These are phyloP conservation scores for Cryptosporidium ubiquitum DNA, from an alignment of 169 alveolate species.

Conservation along the genomic window DNA sequence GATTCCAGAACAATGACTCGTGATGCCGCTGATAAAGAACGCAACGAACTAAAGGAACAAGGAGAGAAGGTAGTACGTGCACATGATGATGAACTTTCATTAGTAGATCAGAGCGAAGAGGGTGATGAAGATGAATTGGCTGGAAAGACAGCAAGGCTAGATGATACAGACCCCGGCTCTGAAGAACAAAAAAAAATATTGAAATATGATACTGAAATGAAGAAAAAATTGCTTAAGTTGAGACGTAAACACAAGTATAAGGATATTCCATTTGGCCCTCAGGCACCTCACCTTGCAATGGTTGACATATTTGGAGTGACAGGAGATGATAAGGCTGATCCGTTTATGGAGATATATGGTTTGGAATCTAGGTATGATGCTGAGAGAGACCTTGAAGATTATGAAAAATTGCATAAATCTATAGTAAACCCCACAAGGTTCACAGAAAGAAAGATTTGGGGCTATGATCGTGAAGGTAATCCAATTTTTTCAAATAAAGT, in stretches of 20 bases:
- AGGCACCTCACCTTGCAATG: conserved; percentile 57
- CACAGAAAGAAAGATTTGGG: conserved; percentile 48
- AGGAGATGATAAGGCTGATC: conserved; percentile 20
- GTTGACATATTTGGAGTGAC: conserved; percentile 67
- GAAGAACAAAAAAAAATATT: conserved; percentile 28
- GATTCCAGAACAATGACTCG: conserved; percentile 46
- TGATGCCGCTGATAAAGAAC: background rate
- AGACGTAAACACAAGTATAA: conserved; percentile 5
- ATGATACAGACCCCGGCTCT: conserved; percentile 28
- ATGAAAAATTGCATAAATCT: conserved; percentile 25
- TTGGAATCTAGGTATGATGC: conserved; percentile 28
- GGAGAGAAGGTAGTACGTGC: background rate
- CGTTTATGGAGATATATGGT: conserved; percentile 43
- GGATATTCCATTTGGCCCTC: conserved; percentile 72
- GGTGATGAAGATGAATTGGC: background rate
- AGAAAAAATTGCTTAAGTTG: conserved; percentile 20
- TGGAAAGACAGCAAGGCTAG: background rate
- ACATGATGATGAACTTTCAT: conserved; percentile 28
- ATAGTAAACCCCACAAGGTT: conserved; percentile 18
- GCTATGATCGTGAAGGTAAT: conserved; percentile 51
- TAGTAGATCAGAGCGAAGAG: conserved; percentile 20
- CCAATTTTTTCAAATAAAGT: conserved; percentile 33
- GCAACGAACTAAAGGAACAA: background rate
- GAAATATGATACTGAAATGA: conserved; percentile 47
- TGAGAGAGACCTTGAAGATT: conserved; percentile 24